These are phyloP conservation scores for Solanum paucissectum DNA, from an alignment of 257 asterid genomes.

Conservation along the genomic window DNA sequence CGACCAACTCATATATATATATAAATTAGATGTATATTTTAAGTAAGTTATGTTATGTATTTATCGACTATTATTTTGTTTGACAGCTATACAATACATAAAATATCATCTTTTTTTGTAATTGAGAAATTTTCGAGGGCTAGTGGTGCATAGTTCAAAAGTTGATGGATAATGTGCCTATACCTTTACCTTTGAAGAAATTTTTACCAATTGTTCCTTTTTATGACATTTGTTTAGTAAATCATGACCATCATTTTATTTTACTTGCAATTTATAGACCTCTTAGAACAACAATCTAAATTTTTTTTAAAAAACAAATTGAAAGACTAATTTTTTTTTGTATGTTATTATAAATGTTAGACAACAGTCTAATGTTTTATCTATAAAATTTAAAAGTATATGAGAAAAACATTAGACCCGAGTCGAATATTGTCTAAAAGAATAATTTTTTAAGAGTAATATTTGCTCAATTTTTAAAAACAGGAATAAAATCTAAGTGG, in stretches of 20 bases:
- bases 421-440: background rate
- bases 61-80: background rate
- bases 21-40: background rate
- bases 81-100: background rate
- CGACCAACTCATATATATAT: too few relatives aligned
- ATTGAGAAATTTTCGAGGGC: background rate
- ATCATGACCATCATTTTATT: background rate
- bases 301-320: background rate
- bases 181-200: background rate
- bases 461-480: too few relatives aligned
- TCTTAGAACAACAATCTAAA: rapidly evolving
- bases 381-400: background rate
- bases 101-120: background rate
- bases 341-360: background rate
- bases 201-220: background rate
- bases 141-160: background rate
- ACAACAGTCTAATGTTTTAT: background rate
- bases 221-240: background rate
- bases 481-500: too few relatives aligned
- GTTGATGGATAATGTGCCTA: background rate
- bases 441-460: too few relatives aligned
- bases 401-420: background rate
- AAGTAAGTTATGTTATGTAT: background rate
- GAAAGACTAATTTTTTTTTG: background rate
- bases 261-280: background rate